Percentiles rank a stretch among this genome's conserved stretches.
These are phyloP conservation scores for Dissophora ornata DNA, from an alignment of 192 early-diverging fungal species.

Conservation along the genomic window DNA sequence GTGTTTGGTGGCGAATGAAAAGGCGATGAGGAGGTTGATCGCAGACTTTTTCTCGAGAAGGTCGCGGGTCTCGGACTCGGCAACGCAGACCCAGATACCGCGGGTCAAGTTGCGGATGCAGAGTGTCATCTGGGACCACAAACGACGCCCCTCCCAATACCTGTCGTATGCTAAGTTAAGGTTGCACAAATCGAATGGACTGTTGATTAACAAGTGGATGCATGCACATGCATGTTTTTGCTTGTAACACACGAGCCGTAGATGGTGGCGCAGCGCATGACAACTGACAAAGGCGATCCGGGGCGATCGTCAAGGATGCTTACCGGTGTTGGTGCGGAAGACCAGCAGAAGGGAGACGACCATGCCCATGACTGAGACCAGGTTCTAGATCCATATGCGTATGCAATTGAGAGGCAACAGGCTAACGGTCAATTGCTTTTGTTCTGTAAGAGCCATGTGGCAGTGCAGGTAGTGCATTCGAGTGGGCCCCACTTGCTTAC, in stretches of 20 bases:
- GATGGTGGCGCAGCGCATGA: too few species aligned
- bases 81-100: slow-evolving; percentile 76
- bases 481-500: too few species aligned
- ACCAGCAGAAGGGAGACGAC: slow-evolving; percentile 68
- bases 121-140: slow-evolving; percentile 79
- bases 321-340: slow-evolving; percentile 76
- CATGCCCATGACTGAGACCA: slow-evolving; percentile 50
- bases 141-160: slow-evolving; percentile 90
- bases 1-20: slow-evolving; percentile 84
- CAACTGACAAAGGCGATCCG: too few species aligned
- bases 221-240: too few species aligned
- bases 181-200: too few species aligned
- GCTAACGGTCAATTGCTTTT: too few species aligned
- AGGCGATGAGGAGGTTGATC: slow-evolving; percentile 84
- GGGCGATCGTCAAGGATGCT: too few species aligned
- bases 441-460: neutral
- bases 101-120: slow-evolving; percentile 83
- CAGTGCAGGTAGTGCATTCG: too few species aligned
- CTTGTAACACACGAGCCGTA: too few species aligned
- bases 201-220: too few species aligned
- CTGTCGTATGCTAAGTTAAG: slow-evolving; percentile 79
- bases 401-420: too few species aligned
- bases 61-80: slow-evolving; percentile 62
- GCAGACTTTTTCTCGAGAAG: slow-evolving; percentile 73
- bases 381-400: too few species aligned